These are phyloP conservation scores for Heliamphora pulchella DNA, from an alignment of 179 eudicot genomes.

Conservation along the genomic window DNA sequence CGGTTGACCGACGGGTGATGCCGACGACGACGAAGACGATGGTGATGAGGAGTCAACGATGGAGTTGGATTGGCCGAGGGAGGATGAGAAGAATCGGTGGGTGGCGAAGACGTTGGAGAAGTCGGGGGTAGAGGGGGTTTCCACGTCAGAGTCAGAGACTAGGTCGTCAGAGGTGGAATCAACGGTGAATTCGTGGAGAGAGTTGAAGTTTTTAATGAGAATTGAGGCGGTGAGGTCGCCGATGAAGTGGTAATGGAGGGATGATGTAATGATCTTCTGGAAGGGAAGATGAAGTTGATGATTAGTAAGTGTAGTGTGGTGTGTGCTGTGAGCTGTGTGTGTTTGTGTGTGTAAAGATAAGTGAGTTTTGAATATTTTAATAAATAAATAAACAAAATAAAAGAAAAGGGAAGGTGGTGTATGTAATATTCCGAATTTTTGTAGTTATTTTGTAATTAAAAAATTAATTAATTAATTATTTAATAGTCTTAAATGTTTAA, in stretches of 20 bases:
- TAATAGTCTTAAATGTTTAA: too few species aligned
- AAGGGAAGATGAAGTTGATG: slow-evolving; percentile 16
- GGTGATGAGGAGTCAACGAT: slow-evolving; percentile 47
- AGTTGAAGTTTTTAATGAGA: slow-evolving; percentile 50
- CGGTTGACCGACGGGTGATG: slow-evolving; percentile 5
- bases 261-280: background rate
- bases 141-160: background rate
- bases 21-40: slow-evolving; percentile 13
- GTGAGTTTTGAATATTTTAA: too few species aligned
- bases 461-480: too few species aligned
- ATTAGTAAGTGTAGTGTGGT: slow-evolving; percentile 7
- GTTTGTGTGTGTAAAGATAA: background rate
- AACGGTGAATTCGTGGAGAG: slow-evolving; percentile 37
- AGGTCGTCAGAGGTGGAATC: background rate
- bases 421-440: too few species aligned
- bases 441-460: too few species aligned
- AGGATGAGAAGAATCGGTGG: slow-evolving; percentile 76
- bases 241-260: slow-evolving; percentile 20
- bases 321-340: slow-evolving; percentile 15
- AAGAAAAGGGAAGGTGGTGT: too few species aligned
- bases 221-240: slow-evolving; percentile 14
- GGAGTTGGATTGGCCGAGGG: slow-evolving; percentile 75
- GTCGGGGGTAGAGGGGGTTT: slow-evolving; percentile 27
- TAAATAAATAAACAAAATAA: too few species aligned
- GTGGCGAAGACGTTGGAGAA: slow-evolving; percentile 48